Percentiles rank a stretch among this genome's conserved stretches.
phyloP scores from a whole-genome alignment of 148 eudicot species.

The Silene conica region DNA sequence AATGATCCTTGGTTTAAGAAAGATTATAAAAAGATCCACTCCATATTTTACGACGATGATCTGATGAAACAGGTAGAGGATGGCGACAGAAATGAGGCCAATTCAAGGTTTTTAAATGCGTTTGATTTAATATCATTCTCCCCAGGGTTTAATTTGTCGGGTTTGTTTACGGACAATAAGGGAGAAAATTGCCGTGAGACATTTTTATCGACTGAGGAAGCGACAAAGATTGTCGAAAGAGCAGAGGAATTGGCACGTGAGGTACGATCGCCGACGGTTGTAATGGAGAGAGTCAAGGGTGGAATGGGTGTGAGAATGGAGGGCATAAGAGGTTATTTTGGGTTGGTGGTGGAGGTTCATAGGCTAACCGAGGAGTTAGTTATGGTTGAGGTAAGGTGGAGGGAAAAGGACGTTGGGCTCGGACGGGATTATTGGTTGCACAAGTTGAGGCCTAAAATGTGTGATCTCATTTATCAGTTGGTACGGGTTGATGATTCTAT shows the following conservation, averaged over 20 bases:
- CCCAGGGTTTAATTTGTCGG: slow-evolving; percentile 51
- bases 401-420: slow-evolving; percentile 23
- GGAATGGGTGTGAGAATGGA: slow-evolving; percentile 40
- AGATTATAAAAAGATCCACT: slow-evolving; percentile 33
- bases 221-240: slow-evolving; percentile 37
- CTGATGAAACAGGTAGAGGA: slow-evolving; percentile 12
- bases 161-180: slow-evolving; percentile 34
- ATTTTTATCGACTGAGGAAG: slow-evolving; percentile 41
- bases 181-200: slow-evolving; percentile 29
- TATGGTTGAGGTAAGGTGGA: slow-evolving; percentile 26
- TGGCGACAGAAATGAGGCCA: not conserved
- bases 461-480: slow-evolving; percentile 4
- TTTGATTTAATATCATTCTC: slow-evolving; percentile 74
- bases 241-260: slow-evolving; percentile 48
- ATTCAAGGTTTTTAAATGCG: slow-evolving; percentile 40
- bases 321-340: slow-evolving; percentile 34
- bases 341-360: slow-evolving; percentile 24
- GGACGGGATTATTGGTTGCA: slow-evolving; percentile 23
- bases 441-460: slow-evolving; percentile 20
- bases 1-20: slow-evolving; percentile 64
- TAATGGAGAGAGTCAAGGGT: slow-evolving; percentile 34
- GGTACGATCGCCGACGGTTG: slow-evolving; percentile 36
- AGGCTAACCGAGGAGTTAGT: slow-evolving; percentile 24
- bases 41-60: slow-evolving; percentile 3
- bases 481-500: not conserved